Evolutionary conservation across 2,329 filamentous ascomycete genomes (phyloP), one percentile per base, ranked within the genome.

Genomic region (Epichloe glyceriae): DNA sequence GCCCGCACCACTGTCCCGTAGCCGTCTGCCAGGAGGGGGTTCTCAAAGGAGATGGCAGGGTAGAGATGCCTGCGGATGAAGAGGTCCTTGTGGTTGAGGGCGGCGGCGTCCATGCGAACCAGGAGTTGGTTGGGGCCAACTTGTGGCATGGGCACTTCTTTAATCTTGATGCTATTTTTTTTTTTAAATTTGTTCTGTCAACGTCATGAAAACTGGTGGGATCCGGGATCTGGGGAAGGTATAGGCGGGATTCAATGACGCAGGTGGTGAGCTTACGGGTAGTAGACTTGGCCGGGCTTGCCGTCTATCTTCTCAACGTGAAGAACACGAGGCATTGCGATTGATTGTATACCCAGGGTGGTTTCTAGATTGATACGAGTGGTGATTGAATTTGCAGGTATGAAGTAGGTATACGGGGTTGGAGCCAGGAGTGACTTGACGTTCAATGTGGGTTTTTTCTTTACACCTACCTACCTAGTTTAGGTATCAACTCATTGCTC

Each of bases 51-150:
- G 49, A 88, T 85, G 58, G 80, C 85, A 0, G 91, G 91, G 72
- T 97, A 97, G 40, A 95, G 80, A 62, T 90, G 85, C 67, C 93
- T 89, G 50, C 91, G 86, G 68, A 95, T 86, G 72, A 96, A 97
- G 58, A 95, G 80, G 67, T 97, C 93, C 60, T 90, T 86, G 72
- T 97, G 93, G 73, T 97, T 97, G 47, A 97, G 81, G 14, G 91
- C 85, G 1, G 84, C 86, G 48, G 89, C 86, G 37, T 79, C 77
- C 62, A 97, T 73, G 61, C 80, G 81, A 55, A 97, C 72, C 6
- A 94, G 73, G 57, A 95, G 73, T 65, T 96, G 77, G 55, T 73
- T 73, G 15, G 78, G 76, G 26, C 79, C 76, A 0, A 84, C 84
- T 2, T 71, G 73, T 26, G 85, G 85, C 55, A 75, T 73, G 51